Conservation (phyloP, 2,329 filamentous ascomycete species). For the Paracorniculantispora psalliotae region DNA sequence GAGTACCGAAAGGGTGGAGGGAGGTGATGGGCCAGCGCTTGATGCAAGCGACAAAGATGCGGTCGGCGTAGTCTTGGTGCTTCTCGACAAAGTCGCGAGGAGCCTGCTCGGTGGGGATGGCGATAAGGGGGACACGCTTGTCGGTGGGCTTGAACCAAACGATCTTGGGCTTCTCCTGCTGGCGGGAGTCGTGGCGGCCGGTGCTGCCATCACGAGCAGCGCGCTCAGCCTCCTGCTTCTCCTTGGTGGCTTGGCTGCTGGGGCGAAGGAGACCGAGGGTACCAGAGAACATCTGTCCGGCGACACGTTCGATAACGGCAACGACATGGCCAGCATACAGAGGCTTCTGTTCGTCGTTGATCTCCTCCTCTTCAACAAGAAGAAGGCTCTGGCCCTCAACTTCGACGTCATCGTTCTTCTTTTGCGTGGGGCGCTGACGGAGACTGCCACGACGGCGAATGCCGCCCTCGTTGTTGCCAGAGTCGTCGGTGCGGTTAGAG, state of each 20-base stretch:
- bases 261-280: constrained; percentile 90
- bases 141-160: constrained; percentile 99
- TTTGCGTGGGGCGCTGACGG: constrained; percentile 93
- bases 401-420: constrained; percentile 99
- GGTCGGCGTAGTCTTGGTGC: constrained; percentile 94
- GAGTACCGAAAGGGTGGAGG: constrained; percentile 95
- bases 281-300: constrained; percentile 98
- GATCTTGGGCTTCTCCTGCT: constrained; percentile 96
- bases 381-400: constrained; percentile 96
- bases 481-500: constrained; percentile 56
- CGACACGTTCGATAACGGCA: constrained; percentile 92
- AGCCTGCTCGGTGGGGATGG: constrained; percentile 96
- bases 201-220: constrained; percentile 78
- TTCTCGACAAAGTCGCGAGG: constrained; percentile 97
- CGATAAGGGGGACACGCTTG: constrained; percentile 96
- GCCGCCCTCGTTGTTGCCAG: constrained; percentile 68
- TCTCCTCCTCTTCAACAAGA: constrained; percentile 96
- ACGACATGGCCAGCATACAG: constrained; percentile 96
- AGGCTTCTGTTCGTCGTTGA: constrained; percentile 96
- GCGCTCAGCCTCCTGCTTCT: constrained; percentile 97
- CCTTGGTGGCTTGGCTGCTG: constrained; percentile 97
- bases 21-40: constrained; percentile 99
- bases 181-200: constrained; percentile 68
- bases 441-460: constrained; percentile 91
- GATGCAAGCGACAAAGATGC: constrained; percentile 98